A percentile compares a stretch with the other conserved stretches of the same genome.
phyloP scores from a whole-genome alignment of 257 asterid species.

The Petunia axillaris region DNA sequence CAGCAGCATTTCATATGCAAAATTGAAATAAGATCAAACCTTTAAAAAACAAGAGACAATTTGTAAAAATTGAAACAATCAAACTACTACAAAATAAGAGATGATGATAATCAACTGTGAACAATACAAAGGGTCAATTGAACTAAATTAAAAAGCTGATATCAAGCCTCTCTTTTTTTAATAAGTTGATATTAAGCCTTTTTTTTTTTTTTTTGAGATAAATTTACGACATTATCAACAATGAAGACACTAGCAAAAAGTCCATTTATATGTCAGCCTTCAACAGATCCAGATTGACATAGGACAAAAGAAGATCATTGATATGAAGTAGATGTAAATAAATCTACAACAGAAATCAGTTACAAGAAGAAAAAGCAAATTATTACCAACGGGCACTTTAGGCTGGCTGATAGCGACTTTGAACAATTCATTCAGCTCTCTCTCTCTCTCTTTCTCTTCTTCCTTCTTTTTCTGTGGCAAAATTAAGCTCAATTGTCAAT shows the following conservation, averaged over 20 bases:
- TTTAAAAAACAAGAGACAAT: constrained; percentile 8
- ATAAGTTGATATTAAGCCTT: background rate
- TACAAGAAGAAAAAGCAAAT: background rate
- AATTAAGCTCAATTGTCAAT: constrained; percentile 20
- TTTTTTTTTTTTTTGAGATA: background rate
- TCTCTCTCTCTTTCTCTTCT: constrained; percentile 89
- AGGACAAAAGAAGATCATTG: background rate
- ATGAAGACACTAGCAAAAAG: background rate
- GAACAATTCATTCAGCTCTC: constrained; percentile 83
- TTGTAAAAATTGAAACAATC: background rate
- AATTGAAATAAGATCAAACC: constrained; percentile 3
- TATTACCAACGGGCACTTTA: constrained; percentile 86
- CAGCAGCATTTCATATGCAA: background rate
- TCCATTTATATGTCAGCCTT: constrained; percentile 5
- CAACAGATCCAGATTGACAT: background rate
- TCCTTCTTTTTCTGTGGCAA: constrained; percentile 92
- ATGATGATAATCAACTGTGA: background rate
- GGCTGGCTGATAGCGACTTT: constrained; percentile 93
- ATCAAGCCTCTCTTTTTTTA: background rate
- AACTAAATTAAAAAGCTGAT: constrained; percentile 1
- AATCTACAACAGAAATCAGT: background rate
- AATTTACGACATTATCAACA: background rate
- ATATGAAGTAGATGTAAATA: background rate
- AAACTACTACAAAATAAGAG: background rate
- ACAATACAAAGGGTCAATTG: background rate